These are phyloP conservation scores for Malus asiatica DNA, from an alignment of 306 rosid species.

Conservation along the genomic window DNA sequence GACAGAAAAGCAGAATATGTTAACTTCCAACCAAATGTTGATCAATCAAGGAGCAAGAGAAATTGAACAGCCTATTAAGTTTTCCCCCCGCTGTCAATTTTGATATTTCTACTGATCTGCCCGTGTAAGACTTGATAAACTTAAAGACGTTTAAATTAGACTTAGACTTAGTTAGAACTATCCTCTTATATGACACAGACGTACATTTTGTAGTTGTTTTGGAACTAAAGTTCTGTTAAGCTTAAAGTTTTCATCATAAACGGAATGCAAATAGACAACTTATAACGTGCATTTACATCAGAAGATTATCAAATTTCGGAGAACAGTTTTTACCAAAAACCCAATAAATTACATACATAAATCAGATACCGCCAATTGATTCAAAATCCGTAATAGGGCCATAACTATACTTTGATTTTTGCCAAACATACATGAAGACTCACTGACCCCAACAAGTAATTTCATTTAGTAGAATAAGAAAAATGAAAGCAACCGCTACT, in stretches of 20 bases:
- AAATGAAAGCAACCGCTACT: conserved; percentile 15
- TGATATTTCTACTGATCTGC: not conserved
- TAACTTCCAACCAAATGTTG: not conserved
- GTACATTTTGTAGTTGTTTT: not conserved
- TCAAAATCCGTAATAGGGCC: not conserved
- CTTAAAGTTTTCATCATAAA: not conserved
- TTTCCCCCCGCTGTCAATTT: not conserved
- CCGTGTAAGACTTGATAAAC: not conserved
- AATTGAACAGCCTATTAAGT: not conserved
- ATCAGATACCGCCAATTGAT: not conserved
- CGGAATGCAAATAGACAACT: not conserved
- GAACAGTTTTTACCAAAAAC: not conserved
- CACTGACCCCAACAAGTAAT: not conserved
- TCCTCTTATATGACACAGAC: not conserved
- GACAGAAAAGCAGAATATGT: conserved; percentile 12
- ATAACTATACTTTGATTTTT: not conserved
- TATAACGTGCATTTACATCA: not conserved
- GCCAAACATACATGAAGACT: not conserved
- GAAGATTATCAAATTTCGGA: not conserved
- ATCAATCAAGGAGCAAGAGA: not conserved
- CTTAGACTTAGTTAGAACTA: not conserved
- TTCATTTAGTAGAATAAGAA: not conserved
- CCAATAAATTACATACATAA: not conserved
- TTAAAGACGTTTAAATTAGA: not conserved
- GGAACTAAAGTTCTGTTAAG: not conserved